Evolutionary conservation across 495 filamentous ascomycete species (phyloP).

Genomic region (Apodospora peruviana): DNA sequence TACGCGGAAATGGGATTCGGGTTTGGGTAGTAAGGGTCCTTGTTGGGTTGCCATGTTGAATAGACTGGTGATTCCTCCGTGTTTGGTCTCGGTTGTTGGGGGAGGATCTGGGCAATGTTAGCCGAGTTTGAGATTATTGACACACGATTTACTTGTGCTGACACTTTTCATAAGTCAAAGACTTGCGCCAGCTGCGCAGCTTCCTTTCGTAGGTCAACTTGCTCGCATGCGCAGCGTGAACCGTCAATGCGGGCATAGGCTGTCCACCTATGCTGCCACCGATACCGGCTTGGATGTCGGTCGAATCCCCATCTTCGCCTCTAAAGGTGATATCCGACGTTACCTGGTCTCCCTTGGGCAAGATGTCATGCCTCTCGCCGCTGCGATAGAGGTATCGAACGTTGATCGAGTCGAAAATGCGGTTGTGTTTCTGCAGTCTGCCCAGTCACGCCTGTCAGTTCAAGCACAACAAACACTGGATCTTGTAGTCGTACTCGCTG

Average conservation of each 20-base stretch:
- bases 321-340: slow-evolving; percentile 11
- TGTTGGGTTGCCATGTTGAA: not conserved
- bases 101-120: slow-evolving; percentile 2
- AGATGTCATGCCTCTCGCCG: slow-evolving; percentile 15
- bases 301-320: slow-evolving; percentile 5
- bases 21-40: not conserved
- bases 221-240: slow-evolving; percentile 14
- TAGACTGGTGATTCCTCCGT: not conserved
- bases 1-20: slow-evolving; percentile 9
- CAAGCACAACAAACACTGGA: not conserved
- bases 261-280: slow-evolving; percentile 1
- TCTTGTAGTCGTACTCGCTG: slow-evolving; percentile 2
- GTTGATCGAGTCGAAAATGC: slow-evolving; percentile 19
- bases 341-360: slow-evolving; percentile 13
- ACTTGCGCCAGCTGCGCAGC: slow-evolving; percentile 17
- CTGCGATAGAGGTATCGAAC: slow-evolving; percentile 18
- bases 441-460: not conserved
- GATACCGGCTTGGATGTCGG: slow-evolving; percentile 8
- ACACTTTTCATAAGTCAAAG: slow-evolving; percentile 17
- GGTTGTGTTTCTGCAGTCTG: slow-evolving; percentile 13
- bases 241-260: slow-evolving; percentile 10
- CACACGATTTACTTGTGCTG: too few relatives aligned
- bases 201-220: slow-evolving; percentile 20
- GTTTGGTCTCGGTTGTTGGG: not conserved
- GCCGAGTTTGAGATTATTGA: too few relatives aligned